phyloP scores from a whole-genome alignment of 140 eudicot genomes.

The Anethum foeniculum region DNA sequence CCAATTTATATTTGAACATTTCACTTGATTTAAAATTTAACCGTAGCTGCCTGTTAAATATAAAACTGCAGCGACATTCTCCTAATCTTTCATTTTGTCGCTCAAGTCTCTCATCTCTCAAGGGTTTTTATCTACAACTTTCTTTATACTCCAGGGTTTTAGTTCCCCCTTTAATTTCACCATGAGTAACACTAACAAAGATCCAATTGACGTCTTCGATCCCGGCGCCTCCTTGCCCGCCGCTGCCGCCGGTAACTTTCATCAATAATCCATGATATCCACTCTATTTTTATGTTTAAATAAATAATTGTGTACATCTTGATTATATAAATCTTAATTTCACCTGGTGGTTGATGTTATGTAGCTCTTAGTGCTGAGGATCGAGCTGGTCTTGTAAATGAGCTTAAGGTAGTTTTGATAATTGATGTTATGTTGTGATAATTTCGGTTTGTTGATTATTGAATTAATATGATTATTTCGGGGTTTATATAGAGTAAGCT shows the following conservation, averaged over 20 bases:
- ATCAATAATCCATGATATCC: not conserved
- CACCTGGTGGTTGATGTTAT: not conserved
- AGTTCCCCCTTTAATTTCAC: not conserved
- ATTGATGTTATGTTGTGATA: not conserved
- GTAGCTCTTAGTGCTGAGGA: constrained; percentile 73
- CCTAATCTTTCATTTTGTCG: not conserved
- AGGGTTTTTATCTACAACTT: not conserved
- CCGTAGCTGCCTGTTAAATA: too few species aligned
- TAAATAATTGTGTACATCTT: not conserved
- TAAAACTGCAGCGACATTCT: not conserved
- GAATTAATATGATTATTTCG: not conserved
- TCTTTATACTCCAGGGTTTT: constrained; percentile 19
- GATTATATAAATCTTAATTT: not conserved
- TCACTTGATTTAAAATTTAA: too few species aligned
- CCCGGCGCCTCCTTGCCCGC: constrained; percentile 65
- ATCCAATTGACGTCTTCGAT: constrained; percentile 44
- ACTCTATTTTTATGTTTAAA: not conserved
- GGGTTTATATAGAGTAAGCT: constrained; percentile 48
- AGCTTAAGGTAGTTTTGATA: constrained; percentile 42
- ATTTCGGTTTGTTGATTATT: not conserved
- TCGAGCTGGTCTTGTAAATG: constrained; percentile 78
- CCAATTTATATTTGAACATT: too few species aligned
- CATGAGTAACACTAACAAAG: constrained; percentile 47
- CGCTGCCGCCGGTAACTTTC: constrained; percentile 56
- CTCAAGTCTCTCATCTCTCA: not conserved